Conservation (phyloP, 768 basidiomycete species). For the Naganishia friedmannii region DNA sequence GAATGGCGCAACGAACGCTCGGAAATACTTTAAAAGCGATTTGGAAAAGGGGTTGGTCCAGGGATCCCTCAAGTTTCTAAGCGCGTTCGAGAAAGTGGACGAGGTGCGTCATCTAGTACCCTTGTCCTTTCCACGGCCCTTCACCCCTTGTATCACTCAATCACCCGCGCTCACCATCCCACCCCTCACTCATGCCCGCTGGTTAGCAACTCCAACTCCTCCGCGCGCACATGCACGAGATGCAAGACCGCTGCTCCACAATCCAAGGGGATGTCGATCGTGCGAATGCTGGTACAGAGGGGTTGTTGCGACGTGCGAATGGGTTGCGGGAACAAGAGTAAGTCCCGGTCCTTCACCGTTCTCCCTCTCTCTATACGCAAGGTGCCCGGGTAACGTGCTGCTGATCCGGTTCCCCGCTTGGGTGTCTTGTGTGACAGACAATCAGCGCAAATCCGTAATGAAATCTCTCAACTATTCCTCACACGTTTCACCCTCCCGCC, state of each 20-base stretch:
- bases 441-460: constrained; percentile 59
- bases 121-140: too few relatives aligned
- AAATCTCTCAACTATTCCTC: constrained; percentile 76
- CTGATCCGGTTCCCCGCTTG: too few relatives aligned
- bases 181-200: background rate
- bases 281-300: constrained; percentile 72
- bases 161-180: too few relatives aligned
- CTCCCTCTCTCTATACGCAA: background rate
- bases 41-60: constrained; percentile 77
- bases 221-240: constrained; percentile 70
- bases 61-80: constrained; percentile 76
- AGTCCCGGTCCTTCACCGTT: constrained; percentile 10
- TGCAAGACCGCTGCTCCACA: constrained; percentile 78
- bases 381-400: too few relatives aligned
- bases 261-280: constrained; percentile 72
- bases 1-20: constrained; percentile 61
- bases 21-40: constrained; percentile 77
- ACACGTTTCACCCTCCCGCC: constrained; percentile 77
- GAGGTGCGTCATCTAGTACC: constrained; percentile 69
- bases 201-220: constrained; percentile 76
- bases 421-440: constrained; percentile 31
- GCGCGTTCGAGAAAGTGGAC: constrained; percentile 83
- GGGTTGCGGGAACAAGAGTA: constrained; percentile 52
- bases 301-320: constrained; percentile 73
- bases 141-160: too few relatives aligned